Conservation (phyloP, 495 filamentous ascomycete genomes). For the Penicillium alfredii region DNA sequence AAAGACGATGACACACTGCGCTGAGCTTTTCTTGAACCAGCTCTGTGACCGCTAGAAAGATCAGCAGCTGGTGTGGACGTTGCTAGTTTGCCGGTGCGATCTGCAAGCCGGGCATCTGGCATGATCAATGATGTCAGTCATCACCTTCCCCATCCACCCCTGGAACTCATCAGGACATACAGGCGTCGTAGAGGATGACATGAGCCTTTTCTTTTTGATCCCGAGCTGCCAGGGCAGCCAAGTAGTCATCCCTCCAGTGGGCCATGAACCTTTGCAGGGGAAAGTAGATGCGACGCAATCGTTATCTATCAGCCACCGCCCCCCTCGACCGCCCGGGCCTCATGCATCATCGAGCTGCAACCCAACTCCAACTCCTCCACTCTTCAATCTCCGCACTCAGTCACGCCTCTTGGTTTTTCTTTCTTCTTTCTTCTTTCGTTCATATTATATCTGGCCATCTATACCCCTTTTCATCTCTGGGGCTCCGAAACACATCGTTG, state of each 20-base stretch:
- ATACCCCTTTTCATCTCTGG: constrained; percentile 3
- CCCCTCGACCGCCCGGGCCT: constrained; percentile 27
- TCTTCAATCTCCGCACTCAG: constrained; percentile 6
- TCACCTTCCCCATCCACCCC: constrained; percentile 3
- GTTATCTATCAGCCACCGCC: constrained; percentile 32
- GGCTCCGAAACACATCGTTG: constrained; percentile 12
- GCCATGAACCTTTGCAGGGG: constrained; percentile 33
- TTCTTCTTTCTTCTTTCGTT: too few species aligned
- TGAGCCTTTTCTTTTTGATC: constrained; percentile 55
- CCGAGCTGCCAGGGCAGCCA: constrained; percentile 47
- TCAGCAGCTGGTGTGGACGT: constrained; percentile 3
- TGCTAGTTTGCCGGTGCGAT: constrained; percentile 57
- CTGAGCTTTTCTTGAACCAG: constrained; percentile 12
- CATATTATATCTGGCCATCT: background rate
- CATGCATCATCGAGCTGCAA: constrained; percentile 35
- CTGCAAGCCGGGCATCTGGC: constrained; percentile 63
- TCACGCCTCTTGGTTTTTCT: background rate
- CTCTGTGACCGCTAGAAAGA: too few species aligned
- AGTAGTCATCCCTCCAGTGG: constrained; percentile 55
- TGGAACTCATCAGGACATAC: constrained; percentile 30
- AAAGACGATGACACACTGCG: constrained; percentile 12
- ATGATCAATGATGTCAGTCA: constrained; percentile 19
- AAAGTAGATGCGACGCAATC: constrained; percentile 18
- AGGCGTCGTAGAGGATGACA: constrained; percentile 49
- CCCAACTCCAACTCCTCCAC: constrained; percentile 25